phyloP scores from a whole-genome alignment of 176 grass and related monocot species.

The bread wheat (Triticum aestivum) region DNA sequence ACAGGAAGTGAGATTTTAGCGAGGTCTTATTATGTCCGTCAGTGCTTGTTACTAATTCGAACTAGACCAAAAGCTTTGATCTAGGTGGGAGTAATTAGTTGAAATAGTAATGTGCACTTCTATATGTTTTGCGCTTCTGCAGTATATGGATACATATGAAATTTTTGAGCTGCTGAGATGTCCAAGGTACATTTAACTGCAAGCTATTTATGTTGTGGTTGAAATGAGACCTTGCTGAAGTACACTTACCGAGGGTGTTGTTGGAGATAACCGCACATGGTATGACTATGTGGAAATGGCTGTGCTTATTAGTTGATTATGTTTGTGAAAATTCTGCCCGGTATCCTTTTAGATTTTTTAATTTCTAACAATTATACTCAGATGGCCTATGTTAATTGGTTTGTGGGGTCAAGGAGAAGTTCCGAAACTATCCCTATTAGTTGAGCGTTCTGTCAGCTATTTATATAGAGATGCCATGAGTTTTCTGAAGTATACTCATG shows the following conservation, averaged over 20 bases:
- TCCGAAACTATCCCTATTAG: background rate
- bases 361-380: background rate
- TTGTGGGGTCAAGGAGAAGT: background rate
- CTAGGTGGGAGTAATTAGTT: background rate
- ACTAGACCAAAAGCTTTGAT: background rate
- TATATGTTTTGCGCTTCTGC: background rate
- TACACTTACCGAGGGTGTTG: background rate
- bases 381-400: background rate
- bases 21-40: background rate
- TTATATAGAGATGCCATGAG: background rate
- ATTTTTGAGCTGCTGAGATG: background rate
- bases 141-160: background rate
- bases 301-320: background rate
- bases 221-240: background rate
- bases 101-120: background rate
- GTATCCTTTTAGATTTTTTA: background rate
- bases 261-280: background rate
- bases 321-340: background rate
- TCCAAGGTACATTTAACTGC: background rate
- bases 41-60: background rate
- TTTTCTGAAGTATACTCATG: conserved; percentile 7
- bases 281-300: background rate
- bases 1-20: background rate
- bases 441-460: background rate
- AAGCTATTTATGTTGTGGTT: background rate